A percentile compares a stretch with the other conserved stretches of the same genome.
These are phyloP conservation scores for Trichoderma simmonsii DNA, from an alignment of 2,329 filamentous ascomycete species.

Conservation along the genomic window DNA sequence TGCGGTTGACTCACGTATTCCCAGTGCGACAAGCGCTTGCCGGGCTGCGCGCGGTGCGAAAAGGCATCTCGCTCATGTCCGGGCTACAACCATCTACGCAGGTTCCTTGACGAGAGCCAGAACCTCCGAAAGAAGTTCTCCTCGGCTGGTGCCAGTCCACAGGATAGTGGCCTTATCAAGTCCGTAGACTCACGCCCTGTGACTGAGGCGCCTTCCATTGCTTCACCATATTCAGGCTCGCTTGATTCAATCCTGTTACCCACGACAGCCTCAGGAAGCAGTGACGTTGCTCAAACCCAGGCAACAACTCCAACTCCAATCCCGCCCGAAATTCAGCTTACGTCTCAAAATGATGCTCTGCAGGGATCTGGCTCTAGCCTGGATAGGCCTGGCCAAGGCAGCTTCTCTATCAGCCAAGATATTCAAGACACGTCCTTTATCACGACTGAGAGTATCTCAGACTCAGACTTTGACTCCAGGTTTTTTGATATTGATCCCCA, in stretches of 20 bases:
- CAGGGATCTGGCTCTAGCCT: not conserved
- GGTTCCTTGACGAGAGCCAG: conserved; percentile 22
- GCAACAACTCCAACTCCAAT: not conserved
- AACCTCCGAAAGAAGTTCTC: conserved; percentile 21
- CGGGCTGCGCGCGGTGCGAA: conserved; percentile 21
- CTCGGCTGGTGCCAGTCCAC: not conserved
- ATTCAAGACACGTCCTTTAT: not conserved
- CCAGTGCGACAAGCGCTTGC: conserved; percentile 23
- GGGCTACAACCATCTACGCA: conserved; percentile 23
- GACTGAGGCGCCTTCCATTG: not conserved
- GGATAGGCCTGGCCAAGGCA: not conserved
- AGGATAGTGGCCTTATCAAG: not conserved
- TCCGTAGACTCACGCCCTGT: not conserved
- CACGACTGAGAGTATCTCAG: not conserved
- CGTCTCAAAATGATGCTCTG: not conserved
- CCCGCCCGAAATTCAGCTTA: not conserved
- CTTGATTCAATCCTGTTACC: not conserved
- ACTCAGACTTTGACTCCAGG: conserved; percentile 18
- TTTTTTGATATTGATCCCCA: conserved; percentile 24
- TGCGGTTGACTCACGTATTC: not conserved
- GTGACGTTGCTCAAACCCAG: not conserved
- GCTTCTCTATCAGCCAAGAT: not conserved
- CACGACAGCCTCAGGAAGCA: not conserved
- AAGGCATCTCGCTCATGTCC: conserved; percentile 21
- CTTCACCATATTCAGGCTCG: not conserved